Evolutionary conservation across 169 alveolate genomes (phyloP).

Genomic region (Eimeria mitis): DNA sequence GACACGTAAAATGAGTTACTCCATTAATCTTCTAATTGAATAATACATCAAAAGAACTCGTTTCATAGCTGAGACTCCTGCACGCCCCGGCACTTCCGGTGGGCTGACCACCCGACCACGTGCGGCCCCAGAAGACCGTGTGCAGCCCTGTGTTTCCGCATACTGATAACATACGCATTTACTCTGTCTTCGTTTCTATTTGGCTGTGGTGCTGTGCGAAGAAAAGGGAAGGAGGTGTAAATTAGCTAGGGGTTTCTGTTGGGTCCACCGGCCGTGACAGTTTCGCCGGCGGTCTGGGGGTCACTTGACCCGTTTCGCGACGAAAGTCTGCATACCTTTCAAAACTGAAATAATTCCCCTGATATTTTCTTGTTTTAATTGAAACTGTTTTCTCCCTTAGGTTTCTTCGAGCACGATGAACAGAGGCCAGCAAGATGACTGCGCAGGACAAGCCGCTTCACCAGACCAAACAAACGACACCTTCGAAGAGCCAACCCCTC

Average conservation of each 20-base stretch:
- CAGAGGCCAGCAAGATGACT: not conserved
- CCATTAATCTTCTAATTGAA: not conserved
- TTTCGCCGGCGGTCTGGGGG: not conserved
- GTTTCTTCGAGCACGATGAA: not conserved
- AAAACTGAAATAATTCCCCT: not conserved
- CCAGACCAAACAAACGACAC: not conserved
- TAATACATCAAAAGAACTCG: too few species aligned
- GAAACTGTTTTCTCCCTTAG: not conserved
- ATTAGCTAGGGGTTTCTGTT: not conserved
- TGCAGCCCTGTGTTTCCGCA: conserved; percentile 26
- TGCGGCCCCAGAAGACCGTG: not conserved
- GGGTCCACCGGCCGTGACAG: not conserved
- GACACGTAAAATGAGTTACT: not conserved
- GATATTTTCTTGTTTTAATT: too few species aligned
- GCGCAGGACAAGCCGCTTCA: not conserved
- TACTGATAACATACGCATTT: not conserved
- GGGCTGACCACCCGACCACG: conserved; percentile 23
- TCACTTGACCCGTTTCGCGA: not conserved
- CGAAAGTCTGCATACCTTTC: not conserved
- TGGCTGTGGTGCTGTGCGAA: not conserved
- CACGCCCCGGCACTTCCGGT: not conserved
- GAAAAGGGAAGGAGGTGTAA: not conserved
- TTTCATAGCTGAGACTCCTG: not conserved
- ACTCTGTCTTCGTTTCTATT: not conserved
- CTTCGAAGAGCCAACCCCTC: not conserved